Evolutionary conservation across 2,329 filamentous ascomycete species (phyloP), one percentile per base, ranked within the genome.

Genomic region (Leptographium lundbergii): DNA sequence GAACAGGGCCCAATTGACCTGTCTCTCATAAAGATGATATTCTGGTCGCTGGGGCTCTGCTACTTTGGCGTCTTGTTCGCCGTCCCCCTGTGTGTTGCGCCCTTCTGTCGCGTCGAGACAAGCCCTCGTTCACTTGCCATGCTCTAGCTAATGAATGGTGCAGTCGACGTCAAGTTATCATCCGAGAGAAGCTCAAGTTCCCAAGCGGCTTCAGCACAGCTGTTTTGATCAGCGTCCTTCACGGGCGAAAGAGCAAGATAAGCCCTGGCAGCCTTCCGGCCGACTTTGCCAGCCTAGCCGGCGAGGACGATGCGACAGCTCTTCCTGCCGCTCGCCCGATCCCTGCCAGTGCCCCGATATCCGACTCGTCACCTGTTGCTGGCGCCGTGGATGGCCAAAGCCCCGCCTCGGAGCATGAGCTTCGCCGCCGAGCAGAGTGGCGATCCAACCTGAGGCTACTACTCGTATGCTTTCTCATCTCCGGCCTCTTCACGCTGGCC

Each of bases 21-120:
- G 52, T 82, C 84, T 42, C 78, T 89, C 45, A 82, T 84, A 76
- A 90, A 91, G 70, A 74, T 96, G 63, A 84, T 96, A 7, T 71
- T 96, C 9, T 99, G 94, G 94, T 88, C 90, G 29, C 71, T 99
- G 58, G 94, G 94, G 0, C 81, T 99, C 19, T 96, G 91, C 69
- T 92, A 97, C 68, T 99, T 99, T 69, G 94, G 94, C 0, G 94
- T 97, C 1, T 86, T 97, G 1, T 97, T 99, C 74, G 94, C 91
- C 0, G 92, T 99, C 17, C 94, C 94, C 0, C 69, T 97, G 77
- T 80, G 69, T 19, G 59, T 61, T 45, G 47, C 6, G 22, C 34
- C 42, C 42, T 42, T 9, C 19, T 19, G 42, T 22, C 17, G 19
- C 42, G 27, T 45, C 24, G 48, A 14, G 7, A 51, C 48, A 14